A percentile compares a stretch with the other conserved stretches of the same genome.
Evolutionary conservation across 2,329 filamentous ascomycete species (phyloP).

Genomic region (Penicillium sp.): DNA sequence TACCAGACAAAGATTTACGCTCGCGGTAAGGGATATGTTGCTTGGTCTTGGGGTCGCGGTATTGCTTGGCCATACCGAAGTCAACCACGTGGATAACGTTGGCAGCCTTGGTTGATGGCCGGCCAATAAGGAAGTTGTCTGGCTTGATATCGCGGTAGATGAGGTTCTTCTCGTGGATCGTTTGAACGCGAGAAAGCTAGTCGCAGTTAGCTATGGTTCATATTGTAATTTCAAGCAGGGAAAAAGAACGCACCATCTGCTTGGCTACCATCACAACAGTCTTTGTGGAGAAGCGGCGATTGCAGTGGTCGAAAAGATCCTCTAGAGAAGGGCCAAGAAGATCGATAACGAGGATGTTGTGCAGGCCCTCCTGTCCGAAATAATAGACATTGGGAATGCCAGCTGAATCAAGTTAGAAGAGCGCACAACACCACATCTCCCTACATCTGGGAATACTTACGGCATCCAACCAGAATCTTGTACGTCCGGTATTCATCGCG

Average conservation of each 20-base stretch:
- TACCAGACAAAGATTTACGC: constrained; percentile 91
- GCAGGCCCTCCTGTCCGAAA: constrained; percentile 94
- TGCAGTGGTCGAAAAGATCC: constrained; percentile 95
- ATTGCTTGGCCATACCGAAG: constrained; percentile 99
- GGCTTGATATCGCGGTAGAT: constrained; percentile 99
- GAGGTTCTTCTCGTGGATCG: constrained; percentile 96
- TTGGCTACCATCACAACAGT: constrained; percentile 99
- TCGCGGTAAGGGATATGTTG: constrained; percentile 97
- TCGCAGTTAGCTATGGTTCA: not conserved
- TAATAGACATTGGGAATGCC: constrained; percentile 99
- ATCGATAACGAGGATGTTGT: constrained; percentile 98
- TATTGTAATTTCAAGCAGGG: not conserved
- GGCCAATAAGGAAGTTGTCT: constrained; percentile 96
- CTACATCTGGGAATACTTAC: constrained; percentile 53
- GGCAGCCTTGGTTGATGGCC: constrained; percentile 82
- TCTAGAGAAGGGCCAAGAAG: constrained; percentile 88
- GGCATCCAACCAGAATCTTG: constrained; percentile 97
- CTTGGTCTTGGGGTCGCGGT: constrained; percentile 96
- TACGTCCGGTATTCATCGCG: constrained; percentile 98
- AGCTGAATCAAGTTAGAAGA: constrained; percentile 50
- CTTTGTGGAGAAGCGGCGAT: constrained; percentile 88
- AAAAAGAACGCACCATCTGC: constrained; percentile 64
- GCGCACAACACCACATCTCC: not conserved
- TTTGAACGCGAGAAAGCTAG: constrained; percentile 78
- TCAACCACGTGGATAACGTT: constrained; percentile 98